Evolutionary conservation across 1,139 yeast genomes (phyloP).

Genomic region (Candida smagusa): DNA sequence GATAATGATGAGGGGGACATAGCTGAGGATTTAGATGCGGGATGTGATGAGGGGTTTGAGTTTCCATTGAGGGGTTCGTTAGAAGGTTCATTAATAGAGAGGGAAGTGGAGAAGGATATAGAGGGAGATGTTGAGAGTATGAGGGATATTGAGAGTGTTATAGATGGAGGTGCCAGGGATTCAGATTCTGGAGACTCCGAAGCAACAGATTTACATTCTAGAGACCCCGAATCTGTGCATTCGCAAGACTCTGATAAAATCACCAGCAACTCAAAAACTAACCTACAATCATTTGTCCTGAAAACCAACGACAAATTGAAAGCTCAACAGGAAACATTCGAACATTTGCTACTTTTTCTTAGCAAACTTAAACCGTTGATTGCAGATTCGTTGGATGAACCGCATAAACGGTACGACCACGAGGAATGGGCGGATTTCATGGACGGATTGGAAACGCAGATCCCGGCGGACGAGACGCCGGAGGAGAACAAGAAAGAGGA

Average conservation of each 20-base stretch:
- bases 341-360: conserved; percentile 17
- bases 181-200: too few species aligned
- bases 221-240: too few species aligned
- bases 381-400: conserved; percentile 30
- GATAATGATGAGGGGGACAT: conserved; percentile 10
- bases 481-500: neutral
- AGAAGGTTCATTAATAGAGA: neutral
- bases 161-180: too few species aligned
- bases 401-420: conserved; percentile 28
- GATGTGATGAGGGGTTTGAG: neutral
- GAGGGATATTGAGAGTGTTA: too few species aligned
- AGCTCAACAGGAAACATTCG: conserved; percentile 10
- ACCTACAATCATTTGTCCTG: conserved; percentile 3
- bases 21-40: neutral
- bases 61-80: neutral
- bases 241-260: too few species aligned
- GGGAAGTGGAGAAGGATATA: too few species aligned
- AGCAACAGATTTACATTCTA: too few species aligned
- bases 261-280: too few species aligned
- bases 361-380: conserved; percentile 26
- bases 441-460: conserved; percentile 11
- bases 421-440: conserved; percentile 32
- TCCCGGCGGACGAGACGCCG: neutral
- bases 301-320: conserved; percentile 4
- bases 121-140: too few species aligned